These are phyloP conservation scores for Phytophthora constricta DNA, from an alignment of 352 stramenopile species.

Conservation along the genomic window DNA sequence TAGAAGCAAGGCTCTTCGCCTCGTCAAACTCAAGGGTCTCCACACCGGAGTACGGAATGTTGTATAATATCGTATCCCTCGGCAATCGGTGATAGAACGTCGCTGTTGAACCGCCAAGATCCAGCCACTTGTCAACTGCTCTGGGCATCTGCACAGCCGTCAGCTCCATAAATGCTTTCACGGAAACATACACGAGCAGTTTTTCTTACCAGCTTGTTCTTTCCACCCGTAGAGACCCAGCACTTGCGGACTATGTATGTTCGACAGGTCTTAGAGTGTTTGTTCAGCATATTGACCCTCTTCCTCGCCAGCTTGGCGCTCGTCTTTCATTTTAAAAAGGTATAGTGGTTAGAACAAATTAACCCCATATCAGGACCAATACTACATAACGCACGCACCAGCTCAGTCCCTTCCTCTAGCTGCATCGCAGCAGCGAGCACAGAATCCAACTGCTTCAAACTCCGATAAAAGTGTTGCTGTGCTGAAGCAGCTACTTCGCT, in stretches of 20 bases:
- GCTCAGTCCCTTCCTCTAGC: slow-evolving; percentile 43
- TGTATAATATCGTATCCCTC: slow-evolving; percentile 54
- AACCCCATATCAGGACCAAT: neutral
- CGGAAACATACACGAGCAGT: neutral
- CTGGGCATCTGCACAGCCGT: slow-evolving; percentile 38
- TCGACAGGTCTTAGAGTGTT: slow-evolving; percentile 19
- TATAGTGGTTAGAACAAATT: neutral
- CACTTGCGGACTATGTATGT: slow-evolving; percentile 42
- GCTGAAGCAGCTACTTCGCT: neutral
- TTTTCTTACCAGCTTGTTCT: slow-evolving; percentile 33
- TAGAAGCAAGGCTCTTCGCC: slow-evolving; percentile 19
- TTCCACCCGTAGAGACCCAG: slow-evolving; percentile 31
- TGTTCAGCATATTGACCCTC: slow-evolving; percentile 42
- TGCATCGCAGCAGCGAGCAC: slow-evolving; percentile 44
- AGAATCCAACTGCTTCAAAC: slow-evolving; percentile 32
- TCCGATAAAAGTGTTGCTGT: slow-evolving; percentile 14
- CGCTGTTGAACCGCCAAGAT: slow-evolving; percentile 50
- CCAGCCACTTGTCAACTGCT: slow-evolving; percentile 56
- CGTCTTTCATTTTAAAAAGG: slow-evolving; percentile 12
- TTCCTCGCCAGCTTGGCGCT: slow-evolving; percentile 20
- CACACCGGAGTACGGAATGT: slow-evolving; percentile 59
- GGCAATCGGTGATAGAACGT: slow-evolving; percentile 59
- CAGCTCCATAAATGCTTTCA: neutral
- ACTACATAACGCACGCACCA: slow-evolving; percentile 33
- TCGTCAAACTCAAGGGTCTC: slow-evolving; percentile 49